Conservation (phyloP, 176 grass and related monocot genomes). For the Triticum turgidum region DNA sequence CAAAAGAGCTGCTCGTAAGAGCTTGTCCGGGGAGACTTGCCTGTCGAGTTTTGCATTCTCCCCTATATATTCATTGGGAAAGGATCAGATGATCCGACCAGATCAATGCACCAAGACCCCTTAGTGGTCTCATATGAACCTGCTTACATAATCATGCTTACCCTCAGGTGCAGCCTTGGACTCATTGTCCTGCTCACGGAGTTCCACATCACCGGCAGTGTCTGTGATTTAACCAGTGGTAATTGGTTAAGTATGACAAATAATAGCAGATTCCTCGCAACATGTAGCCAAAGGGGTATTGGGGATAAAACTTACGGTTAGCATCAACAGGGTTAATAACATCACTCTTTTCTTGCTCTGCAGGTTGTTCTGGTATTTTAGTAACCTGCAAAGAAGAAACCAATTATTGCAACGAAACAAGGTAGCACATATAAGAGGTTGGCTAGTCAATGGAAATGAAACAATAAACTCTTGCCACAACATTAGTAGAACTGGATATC, state of each 20-base stretch:
- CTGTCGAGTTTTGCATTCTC: slow-evolving; percentile 60
- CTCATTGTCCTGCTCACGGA: slow-evolving; percentile 52
- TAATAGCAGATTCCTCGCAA: slow-evolving; percentile 1
- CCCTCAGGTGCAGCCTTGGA: slow-evolving; percentile 69
- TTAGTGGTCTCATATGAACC: slow-evolving; percentile 40
- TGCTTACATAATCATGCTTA: slow-evolving; percentile 83
- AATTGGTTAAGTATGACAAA: neutral
- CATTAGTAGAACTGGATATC: neutral
- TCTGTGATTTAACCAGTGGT: slow-evolving; percentile 42
- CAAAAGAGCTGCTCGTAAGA: slow-evolving; percentile 75
- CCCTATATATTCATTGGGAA: slow-evolving; percentile 72
- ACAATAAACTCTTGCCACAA: neutral
- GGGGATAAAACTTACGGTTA: slow-evolving; percentile 37
- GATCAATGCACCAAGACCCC: slow-evolving; percentile 41
- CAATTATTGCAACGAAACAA: slow-evolving; percentile 20
- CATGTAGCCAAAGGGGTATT: neutral
- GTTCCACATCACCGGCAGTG: slow-evolving; percentile 38
- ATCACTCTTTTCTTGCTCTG: slow-evolving; percentile 89
- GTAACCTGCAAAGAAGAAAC: slow-evolving; percentile 41
- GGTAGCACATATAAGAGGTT: neutral
- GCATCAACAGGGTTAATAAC: slow-evolving; percentile 61
- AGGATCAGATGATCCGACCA: slow-evolving; percentile 65
- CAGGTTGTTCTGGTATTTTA: slow-evolving; percentile 40
- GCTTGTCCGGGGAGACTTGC: slow-evolving; percentile 76
- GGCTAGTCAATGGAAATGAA: neutral